Percentiles rank a stretch among this genome's conserved stretches.
phyloP scores from a whole-genome alignment of 768 basidiomycete genomes.

The Suillus weaverae region DNA sequence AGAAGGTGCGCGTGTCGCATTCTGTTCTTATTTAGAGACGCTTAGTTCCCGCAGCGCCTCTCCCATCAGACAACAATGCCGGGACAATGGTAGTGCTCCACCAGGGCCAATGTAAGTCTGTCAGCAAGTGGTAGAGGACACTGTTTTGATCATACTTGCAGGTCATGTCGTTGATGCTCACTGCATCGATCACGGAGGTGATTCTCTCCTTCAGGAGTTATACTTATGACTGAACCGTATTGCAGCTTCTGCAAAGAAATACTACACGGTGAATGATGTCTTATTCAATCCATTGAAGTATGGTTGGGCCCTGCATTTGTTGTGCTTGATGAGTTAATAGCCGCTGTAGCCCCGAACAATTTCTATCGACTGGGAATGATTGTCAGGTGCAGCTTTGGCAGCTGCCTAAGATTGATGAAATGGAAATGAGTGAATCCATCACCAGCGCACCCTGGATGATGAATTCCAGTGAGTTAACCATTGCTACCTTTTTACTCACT shows the following conservation, averaged over 20 bases:
- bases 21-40: neutral
- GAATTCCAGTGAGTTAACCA: conserved; percentile 18
- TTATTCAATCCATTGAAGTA: conserved; percentile 54
- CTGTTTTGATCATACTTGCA: neutral
- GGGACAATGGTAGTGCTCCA: conserved; percentile 49
- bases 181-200: neutral
- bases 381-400: conserved; percentile 44
- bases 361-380: conserved; percentile 53
- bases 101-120: conserved; percentile 26
- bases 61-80: conserved; percentile 44
- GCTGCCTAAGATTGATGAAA: conserved; percentile 24
- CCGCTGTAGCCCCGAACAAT: conserved; percentile 33
- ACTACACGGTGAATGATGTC: conserved; percentile 57
- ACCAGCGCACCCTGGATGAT: conserved; percentile 10
- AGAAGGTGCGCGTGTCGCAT: neutral
- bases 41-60: conserved; percentile 25
- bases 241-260: conserved; percentile 33
- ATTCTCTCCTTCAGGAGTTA: neutral
- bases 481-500: conserved; percentile 4
- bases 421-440: conserved; percentile 4
- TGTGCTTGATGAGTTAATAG: conserved; percentile 11
- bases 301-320: conserved; percentile 15
- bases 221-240: neutral
- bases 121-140: neutral
- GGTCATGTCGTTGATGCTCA: conserved; percentile 2